These are phyloP conservation scores for Dothidotthia symphoricarpi DNA, from an alignment of 2,329 filamentous ascomycete genomes.

Conservation along the genomic window DNA sequence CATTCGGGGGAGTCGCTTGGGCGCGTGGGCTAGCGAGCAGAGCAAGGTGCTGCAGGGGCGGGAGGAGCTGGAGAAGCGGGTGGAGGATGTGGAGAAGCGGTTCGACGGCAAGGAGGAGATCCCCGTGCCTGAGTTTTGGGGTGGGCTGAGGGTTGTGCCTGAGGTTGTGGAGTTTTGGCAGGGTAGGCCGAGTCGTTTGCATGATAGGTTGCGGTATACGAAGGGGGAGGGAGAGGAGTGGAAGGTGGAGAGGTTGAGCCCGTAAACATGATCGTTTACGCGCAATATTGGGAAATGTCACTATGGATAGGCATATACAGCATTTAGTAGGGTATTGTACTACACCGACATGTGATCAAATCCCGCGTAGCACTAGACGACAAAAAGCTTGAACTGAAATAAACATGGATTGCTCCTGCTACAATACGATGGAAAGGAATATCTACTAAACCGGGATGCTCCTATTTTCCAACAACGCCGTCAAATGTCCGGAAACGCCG, in stretches of 20 bases:
- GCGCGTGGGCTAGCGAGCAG: slow-evolving; percentile 92
- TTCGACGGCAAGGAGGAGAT: slow-evolving; percentile 78
- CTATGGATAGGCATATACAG: too few species aligned
- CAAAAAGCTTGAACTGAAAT: too few species aligned
- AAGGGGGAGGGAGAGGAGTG: slow-evolving; percentile 55
- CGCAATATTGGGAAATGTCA: neutral
- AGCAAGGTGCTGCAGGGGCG: slow-evolving; percentile 71
- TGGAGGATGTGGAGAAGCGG: slow-evolving; percentile 70
- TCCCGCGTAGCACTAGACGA: too few species aligned
- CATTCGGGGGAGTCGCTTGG: slow-evolving; percentile 77
- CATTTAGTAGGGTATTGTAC: too few species aligned
- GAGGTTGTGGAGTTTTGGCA: slow-evolving; percentile 95
- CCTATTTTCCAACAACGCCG: too few species aligned
- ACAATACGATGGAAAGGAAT: too few species aligned
- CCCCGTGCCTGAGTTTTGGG: slow-evolving; percentile 92
- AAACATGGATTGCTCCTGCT: too few species aligned
- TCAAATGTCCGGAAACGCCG: too few species aligned
- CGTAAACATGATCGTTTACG: slow-evolving; percentile 44
- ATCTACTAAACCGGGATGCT: too few species aligned
- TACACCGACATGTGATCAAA: too few species aligned
- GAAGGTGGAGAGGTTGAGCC: slow-evolving; percentile 72
- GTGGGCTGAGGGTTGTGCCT: slow-evolving; percentile 80
- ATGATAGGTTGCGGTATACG: slow-evolving; percentile 89
- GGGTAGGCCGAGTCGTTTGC: slow-evolving; percentile 81
- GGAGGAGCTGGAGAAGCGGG: slow-evolving; percentile 71